A percentile compares a stretch with the other conserved stretches of the same genome.
Evolutionary conservation across 169 alveolate genomes (phyloP).

Genomic region (Amoebophrya sp.): DNA sequence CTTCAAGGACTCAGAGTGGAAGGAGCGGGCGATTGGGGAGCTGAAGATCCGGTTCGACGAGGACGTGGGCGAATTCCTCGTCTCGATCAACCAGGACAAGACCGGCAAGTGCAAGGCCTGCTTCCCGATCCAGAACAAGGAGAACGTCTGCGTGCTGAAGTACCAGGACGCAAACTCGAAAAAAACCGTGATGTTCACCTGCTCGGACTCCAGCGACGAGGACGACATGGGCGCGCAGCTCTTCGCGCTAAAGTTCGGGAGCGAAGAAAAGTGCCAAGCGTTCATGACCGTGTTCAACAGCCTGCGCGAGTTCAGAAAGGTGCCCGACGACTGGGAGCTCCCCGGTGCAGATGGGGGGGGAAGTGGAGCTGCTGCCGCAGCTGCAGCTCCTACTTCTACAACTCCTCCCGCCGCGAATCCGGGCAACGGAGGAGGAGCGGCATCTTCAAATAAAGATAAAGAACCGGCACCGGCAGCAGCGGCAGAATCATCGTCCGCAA

Average conservation of each 20-base stretch:
- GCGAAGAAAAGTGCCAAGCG: not conserved
- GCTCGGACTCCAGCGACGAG: not conserved
- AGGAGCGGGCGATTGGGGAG: not conserved
- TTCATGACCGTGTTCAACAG: not conserved
- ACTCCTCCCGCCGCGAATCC: too few species aligned
- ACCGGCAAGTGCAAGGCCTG: not conserved
- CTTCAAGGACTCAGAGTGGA: not conserved
- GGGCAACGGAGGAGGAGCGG: too few species aligned
- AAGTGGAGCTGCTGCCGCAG: not conserved
- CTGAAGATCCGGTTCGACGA: constrained; percentile 5
- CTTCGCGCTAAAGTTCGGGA: not conserved
- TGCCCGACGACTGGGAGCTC: not conserved
- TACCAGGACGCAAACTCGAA: not conserved
- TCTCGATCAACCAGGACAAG: not conserved
- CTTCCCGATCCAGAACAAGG: not conserved
- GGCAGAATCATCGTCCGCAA: not conserved
- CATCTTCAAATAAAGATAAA: too few species aligned
- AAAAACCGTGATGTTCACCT: not conserved
- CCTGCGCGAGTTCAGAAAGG: not conserved
- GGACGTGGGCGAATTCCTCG: not conserved
- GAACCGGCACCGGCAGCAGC: not conserved
- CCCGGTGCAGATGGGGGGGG: not conserved
- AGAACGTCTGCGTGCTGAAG: not conserved
- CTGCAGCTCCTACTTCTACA: not conserved
- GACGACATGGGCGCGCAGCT: not conserved